Evolutionary conservation across 371 early-diverging fungal species (phyloP).

Genomic region (Syncephalastrum sp.): DNA sequence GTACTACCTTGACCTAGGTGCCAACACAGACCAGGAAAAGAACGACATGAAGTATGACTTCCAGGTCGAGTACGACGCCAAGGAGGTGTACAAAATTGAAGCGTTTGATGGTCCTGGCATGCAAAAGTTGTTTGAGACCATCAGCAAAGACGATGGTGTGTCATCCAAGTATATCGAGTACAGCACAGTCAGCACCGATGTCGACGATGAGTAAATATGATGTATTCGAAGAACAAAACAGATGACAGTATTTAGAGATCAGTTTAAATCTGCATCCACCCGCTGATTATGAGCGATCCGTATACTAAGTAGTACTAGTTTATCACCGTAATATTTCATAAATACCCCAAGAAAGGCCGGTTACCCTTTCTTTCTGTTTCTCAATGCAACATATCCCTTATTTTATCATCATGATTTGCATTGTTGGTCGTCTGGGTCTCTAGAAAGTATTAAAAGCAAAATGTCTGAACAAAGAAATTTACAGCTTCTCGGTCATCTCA

Average conservation of each 20-base stretch:
- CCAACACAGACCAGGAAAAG: constrained; percentile 23
- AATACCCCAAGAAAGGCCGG: no score
- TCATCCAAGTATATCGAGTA: constrained; percentile 9
- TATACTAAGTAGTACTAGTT: not conserved
- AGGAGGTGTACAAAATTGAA: constrained; percentile 28
- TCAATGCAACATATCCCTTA: no score
- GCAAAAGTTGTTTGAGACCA: constrained; percentile 6
- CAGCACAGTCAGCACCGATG: constrained; percentile 18
- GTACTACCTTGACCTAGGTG: constrained; percentile 39
- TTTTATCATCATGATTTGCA: no score
- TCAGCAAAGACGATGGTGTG: constrained; percentile 7
- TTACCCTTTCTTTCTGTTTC: no score
- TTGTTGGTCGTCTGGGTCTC: no score
- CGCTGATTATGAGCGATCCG: not conserved
- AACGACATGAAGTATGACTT: constrained; percentile 20
- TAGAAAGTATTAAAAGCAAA: no score
- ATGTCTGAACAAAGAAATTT: constrained; percentile 1
- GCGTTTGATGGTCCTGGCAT: constrained; percentile 21
- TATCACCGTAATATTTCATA: no score
- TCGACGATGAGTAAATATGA: constrained; percentile 6
- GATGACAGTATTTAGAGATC: not conserved
- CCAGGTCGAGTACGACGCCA: constrained; percentile 42
- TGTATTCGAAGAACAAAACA: not conserved
- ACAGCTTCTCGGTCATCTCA: constrained; percentile 89
- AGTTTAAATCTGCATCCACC: not conserved